These are phyloP conservation scores for Thelonectria discophora DNA, from an alignment of 2,329 filamentous ascomycete species.

Conservation along the genomic window DNA sequence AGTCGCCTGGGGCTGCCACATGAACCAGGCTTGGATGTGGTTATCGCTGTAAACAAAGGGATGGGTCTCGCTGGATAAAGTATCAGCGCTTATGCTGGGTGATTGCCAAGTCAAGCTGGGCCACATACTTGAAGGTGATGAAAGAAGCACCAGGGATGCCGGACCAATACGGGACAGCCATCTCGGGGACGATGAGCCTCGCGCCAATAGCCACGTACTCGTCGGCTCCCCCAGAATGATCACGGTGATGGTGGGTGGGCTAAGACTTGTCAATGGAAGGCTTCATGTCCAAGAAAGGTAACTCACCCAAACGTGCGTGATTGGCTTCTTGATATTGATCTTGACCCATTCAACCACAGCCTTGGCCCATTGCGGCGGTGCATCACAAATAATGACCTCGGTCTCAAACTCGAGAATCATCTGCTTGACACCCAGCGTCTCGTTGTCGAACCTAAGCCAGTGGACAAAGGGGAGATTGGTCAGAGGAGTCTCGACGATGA, in stretches of 20 bases:
- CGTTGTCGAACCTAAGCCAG: constrained; percentile 25
- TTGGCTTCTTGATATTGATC: constrained; percentile 18
- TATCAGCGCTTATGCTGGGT: not conserved
- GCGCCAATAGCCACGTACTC: constrained; percentile 17
- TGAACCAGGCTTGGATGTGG: constrained; percentile 23
- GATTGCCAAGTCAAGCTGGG: too few species aligned
- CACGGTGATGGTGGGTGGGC: constrained; percentile 32
- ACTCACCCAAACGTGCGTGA: constrained; percentile 24
- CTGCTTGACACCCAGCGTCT: constrained; percentile 24
- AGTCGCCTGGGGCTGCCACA: constrained; percentile 22
- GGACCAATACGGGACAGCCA: constrained; percentile 25
- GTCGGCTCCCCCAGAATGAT: constrained; percentile 21
- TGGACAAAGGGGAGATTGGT: constrained; percentile 7
- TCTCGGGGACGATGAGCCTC: constrained; percentile 21
- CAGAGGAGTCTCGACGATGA: constrained; percentile 11
- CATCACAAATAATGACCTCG: constrained; percentile 28
- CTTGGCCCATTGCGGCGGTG: constrained; percentile 11
- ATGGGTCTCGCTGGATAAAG: constrained; percentile 14
- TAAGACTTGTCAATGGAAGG: not conserved
- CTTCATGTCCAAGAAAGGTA: not conserved
- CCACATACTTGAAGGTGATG: constrained; percentile 28
- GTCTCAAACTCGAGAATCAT: constrained; percentile 31
- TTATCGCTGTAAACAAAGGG: constrained; percentile 16
- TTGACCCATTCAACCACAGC: constrained; percentile 25
- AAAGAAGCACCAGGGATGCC: constrained; percentile 7